These are phyloP conservation scores for Anthostomella pinea DNA, from an alignment of 2,329 filamentous ascomycete genomes.

Conservation along the genomic window DNA sequence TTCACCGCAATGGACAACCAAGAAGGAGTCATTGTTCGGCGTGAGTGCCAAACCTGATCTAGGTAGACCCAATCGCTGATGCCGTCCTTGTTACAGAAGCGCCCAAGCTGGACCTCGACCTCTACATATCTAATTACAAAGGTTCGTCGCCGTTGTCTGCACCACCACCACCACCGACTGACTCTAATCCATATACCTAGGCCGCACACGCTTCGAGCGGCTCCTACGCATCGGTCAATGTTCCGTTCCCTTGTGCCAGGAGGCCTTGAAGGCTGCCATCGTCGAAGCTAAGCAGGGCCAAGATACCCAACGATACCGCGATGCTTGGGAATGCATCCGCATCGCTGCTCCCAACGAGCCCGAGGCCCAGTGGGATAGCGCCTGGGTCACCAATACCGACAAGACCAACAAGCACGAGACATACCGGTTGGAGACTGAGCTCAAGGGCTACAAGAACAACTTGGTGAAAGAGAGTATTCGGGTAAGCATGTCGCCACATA, in stretches of 20 bases:
- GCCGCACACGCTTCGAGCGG: slow-evolving; percentile 76
- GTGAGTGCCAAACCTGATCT: slow-evolving; percentile 30
- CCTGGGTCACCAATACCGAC: slow-evolving; percentile 72
- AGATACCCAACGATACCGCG: slow-evolving; percentile 69
- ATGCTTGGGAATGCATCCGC: slow-evolving; percentile 64
- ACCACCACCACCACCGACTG: neutral
- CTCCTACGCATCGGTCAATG: slow-evolving; percentile 77
- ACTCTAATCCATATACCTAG: slow-evolving; percentile 42
- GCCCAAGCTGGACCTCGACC: slow-evolving; percentile 87
- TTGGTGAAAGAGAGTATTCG: slow-evolving; percentile 95
- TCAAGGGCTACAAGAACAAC: slow-evolving; percentile 95
- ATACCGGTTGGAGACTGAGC: slow-evolving; percentile 73
- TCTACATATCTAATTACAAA: slow-evolving; percentile 85
- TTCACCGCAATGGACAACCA: slow-evolving; percentile 46
- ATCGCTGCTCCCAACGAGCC: slow-evolving; percentile 63
- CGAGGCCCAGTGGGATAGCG: slow-evolving; percentile 63
- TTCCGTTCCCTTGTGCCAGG: slow-evolving; percentile 71
- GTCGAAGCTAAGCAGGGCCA: slow-evolving; percentile 71
- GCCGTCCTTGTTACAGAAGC: slow-evolving; percentile 48
- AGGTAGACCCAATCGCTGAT: slow-evolving; percentile 3
- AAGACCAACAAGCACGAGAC: slow-evolving; percentile 68
- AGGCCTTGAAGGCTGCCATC: slow-evolving; percentile 78
- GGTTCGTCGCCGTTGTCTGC: slow-evolving; percentile 51
- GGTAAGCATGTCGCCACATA: slow-evolving; percentile 46
- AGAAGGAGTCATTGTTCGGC: slow-evolving; percentile 47